phyloP scores from a whole-genome alignment of 31 red algal species.

The Bonnemaisonia californica region DNA sequence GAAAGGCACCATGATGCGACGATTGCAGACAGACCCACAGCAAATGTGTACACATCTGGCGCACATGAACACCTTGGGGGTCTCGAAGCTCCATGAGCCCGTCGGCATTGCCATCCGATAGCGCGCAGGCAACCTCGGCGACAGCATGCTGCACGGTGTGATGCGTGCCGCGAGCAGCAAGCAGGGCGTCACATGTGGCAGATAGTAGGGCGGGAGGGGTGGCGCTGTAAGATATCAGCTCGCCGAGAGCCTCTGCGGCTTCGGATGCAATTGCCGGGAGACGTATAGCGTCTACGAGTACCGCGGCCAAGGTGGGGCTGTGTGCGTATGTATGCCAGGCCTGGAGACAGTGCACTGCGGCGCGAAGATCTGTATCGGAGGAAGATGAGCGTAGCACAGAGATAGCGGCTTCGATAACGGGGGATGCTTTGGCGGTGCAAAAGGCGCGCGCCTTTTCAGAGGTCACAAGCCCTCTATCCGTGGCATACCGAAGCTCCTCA shows the following conservation, averaged over 20 bases:
- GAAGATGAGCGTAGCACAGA: constrained; percentile 8
- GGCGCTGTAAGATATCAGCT: constrained; percentile 32
- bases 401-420: constrained; percentile 29
- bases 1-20: constrained; percentile 17
- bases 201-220: constrained; percentile 15
- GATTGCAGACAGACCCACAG: constrained; percentile 33
- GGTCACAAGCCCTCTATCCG: constrained; percentile 22
- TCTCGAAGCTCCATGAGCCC: constrained; percentile 38
- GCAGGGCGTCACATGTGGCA: constrained; percentile 16
- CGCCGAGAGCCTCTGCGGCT: constrained; percentile 23
- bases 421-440: constrained; percentile 29
- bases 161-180: constrained; percentile 10
- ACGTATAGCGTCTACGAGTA: constrained; percentile 15
- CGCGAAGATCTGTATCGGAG: background rate
- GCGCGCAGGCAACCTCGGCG: constrained; percentile 36
- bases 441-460: constrained; percentile 35
- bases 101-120: constrained; percentile 47
- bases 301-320: constrained; percentile 18
- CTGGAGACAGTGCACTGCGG: constrained; percentile 38
- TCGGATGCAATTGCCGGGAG: constrained; percentile 21
- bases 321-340: constrained; percentile 33
- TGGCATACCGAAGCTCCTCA: constrained; percentile 16
- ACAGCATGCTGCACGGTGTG: constrained; percentile 33
- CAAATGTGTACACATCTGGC: constrained; percentile 17
- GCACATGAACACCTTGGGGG: constrained; percentile 4